phyloP scores from a whole-genome alignment of 1,139 yeast species.

The Spencermartinsiella ligniputridi region DNA sequence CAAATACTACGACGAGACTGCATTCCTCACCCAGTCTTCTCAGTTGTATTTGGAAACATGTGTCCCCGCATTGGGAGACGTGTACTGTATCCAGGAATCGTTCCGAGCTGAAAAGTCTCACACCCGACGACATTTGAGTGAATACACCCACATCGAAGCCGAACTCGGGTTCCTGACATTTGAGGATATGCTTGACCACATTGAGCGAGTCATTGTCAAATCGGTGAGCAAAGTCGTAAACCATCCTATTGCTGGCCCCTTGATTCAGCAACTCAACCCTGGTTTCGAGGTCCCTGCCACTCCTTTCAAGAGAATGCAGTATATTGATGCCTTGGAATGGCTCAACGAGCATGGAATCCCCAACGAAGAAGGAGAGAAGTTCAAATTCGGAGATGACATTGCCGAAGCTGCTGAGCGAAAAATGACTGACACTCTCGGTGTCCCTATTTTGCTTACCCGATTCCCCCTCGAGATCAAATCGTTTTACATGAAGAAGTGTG shows the following conservation, averaged over 20 bases:
- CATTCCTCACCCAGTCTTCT: constrained; percentile 93
- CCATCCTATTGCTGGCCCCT: constrained; percentile 89
- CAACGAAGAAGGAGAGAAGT: constrained; percentile 89
- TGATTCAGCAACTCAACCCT: constrained; percentile 90
- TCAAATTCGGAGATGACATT: constrained; percentile 97
- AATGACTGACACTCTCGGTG: constrained; percentile 93
- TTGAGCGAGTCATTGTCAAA: constrained; percentile 71
- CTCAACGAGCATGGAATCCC: constrained; percentile 89
- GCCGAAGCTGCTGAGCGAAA: constrained; percentile 98
- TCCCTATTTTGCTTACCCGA: constrained; percentile 83
- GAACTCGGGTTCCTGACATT: constrained; percentile 85
- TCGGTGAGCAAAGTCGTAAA: constrained; percentile 72
- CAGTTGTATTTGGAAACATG: constrained; percentile 96
- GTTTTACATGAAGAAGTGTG: constrained; percentile 93
- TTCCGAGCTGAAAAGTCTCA: constrained; percentile 99
- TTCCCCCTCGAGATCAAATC: constrained; percentile 98
- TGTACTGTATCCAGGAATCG: constrained; percentile 95
- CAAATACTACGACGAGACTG: constrained; percentile 96
- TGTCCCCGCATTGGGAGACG: constrained; percentile 94
- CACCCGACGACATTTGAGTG: constrained; percentile 96
- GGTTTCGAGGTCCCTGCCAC: constrained; percentile 70
- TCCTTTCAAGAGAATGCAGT: constrained; percentile 91
- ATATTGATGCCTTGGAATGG: constrained; percentile 85
- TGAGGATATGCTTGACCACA: constrained; percentile 79
- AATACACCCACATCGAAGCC: constrained; percentile 94